Conservation (phyloP, 495 filamentous ascomycete species). For the Copromyces sp. region DNA sequence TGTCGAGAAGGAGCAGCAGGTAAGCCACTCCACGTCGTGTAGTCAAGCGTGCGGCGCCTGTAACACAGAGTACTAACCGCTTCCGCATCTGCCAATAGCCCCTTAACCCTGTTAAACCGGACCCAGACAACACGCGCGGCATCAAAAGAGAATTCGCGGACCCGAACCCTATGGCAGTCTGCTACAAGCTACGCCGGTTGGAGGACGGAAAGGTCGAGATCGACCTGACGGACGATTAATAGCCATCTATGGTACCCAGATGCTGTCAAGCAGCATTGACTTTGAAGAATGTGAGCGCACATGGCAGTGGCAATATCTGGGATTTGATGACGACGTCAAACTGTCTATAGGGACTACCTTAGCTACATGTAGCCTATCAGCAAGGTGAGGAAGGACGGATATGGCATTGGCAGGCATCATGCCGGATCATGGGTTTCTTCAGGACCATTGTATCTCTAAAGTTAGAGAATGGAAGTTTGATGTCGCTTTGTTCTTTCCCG, state of each 20-base stretch:
- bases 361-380: neutral
- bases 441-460: too few species aligned
- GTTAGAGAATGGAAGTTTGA: neutral
- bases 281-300: neutral
- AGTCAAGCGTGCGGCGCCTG: neutral
- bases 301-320: neutral
- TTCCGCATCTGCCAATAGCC: neutral
- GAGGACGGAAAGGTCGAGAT: neutral
- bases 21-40: neutral
- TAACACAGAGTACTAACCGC: neutral
- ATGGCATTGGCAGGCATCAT: neutral
- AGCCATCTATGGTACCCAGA: neutral
- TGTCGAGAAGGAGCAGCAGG: neutral
- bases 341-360: neutral
- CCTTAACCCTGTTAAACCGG: neutral
- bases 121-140: neutral
- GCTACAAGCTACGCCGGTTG: constrained; percentile 2
- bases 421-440: too few species aligned
- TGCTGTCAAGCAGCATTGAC: neutral
- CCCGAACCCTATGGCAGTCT: neutral
- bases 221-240: constrained; percentile 6
- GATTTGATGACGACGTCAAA: neutral
- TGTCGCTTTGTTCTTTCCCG: neutral
- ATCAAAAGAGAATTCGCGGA: neutral
- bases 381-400: neutral